These are phyloP conservation scores for Inga laurina DNA, from an alignment of 306 rosid species.

Conservation along the genomic window DNA sequence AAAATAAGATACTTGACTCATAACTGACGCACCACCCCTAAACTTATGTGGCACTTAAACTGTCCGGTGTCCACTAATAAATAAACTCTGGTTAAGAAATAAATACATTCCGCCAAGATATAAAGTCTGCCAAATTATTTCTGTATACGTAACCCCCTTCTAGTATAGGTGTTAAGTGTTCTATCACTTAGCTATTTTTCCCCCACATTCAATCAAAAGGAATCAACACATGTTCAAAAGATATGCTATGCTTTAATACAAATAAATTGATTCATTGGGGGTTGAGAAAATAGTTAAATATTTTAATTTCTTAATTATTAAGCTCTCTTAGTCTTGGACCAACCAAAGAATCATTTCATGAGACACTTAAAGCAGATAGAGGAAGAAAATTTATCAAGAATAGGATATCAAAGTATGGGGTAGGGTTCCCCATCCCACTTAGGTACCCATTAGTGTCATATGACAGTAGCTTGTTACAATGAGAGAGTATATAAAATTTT, in stretches of 20 bases:
- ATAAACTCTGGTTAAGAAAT: neutral
- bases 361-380: neutral
- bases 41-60: neutral
- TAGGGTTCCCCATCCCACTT: no score
- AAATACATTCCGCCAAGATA: neutral
- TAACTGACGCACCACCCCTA: neutral
- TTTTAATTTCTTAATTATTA: neutral
- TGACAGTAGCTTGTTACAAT: neutral
- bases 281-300: neutral
- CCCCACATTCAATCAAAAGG: neutral
- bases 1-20: neutral
- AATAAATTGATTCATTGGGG: neutral
- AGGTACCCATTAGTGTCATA: neutral
- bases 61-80: neutral
- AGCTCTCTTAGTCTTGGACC: neutral
- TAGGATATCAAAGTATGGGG: neutral
- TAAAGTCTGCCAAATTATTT: neutral
- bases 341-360: slow-evolving; percentile 6
- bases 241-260: neutral
- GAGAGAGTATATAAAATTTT: neutral
- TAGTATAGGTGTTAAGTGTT: neutral
- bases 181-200: neutral
- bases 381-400: slow-evolving; percentile 3
- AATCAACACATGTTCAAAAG: neutral
- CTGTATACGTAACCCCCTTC: neutral